Evolutionary conservation across 352 stramenopile genomes (phyloP).

Genomic region (Pythium apleroticum): DNA sequence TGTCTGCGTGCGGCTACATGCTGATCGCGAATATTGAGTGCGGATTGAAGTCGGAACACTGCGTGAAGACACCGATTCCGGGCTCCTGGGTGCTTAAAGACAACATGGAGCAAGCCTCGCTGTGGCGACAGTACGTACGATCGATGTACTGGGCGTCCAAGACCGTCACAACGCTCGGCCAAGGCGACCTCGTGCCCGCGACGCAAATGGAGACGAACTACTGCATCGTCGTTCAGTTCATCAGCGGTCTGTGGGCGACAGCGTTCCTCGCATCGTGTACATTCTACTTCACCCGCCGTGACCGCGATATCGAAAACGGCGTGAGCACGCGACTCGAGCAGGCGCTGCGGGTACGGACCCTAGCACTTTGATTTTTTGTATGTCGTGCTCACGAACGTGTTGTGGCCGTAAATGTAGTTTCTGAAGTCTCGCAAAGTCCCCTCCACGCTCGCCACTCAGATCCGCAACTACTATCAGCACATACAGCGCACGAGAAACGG

Average conservation of each 20-base stretch:
- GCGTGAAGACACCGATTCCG: constrained; percentile 29
- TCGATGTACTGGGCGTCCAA: constrained; percentile 73
- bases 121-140: constrained; percentile 49
- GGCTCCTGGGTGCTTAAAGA: constrained; percentile 66
- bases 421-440: constrained; percentile 41
- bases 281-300: constrained; percentile 70
- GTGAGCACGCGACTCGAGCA: constrained; percentile 61
- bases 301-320: constrained; percentile 53
- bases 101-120: constrained; percentile 44
- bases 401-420: constrained; percentile 32
- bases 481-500: constrained; percentile 65
- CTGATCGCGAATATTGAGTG: constrained; percentile 40
- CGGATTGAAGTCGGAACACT: constrained; percentile 20
- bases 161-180: constrained; percentile 63
- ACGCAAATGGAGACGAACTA: constrained; percentile 61
- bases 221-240: constrained; percentile 59
- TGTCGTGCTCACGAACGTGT: background rate
- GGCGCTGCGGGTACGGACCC: constrained; percentile 30
- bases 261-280: constrained; percentile 63
- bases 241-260: constrained; percentile 66
- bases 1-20: constrained; percentile 61
- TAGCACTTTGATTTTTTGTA: background rate
- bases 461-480: constrained; percentile 69
- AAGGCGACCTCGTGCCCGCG: constrained; percentile 65
- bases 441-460: constrained; percentile 29